Percentiles rank a stretch among this genome's conserved stretches.
phyloP scores from a whole-genome alignment of 2,329 filamentous ascomycete genomes.

The Chalaropsis thielavioides region DNA sequence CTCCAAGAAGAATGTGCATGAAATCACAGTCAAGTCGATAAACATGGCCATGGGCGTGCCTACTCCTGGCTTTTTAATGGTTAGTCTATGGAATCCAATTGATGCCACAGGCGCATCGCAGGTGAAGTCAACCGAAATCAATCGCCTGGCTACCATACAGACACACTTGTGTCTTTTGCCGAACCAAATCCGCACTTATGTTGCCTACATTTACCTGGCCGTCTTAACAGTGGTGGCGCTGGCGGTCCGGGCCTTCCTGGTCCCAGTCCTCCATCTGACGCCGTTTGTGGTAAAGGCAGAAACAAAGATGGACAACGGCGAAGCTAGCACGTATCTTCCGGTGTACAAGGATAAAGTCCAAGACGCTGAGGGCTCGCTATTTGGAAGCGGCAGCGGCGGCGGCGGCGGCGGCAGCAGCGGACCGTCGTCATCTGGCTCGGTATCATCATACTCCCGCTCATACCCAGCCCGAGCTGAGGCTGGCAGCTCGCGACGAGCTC shows the following conservation, averaged over 20 bases:
- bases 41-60: constrained; percentile 95
- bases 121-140: constrained; percentile 14
- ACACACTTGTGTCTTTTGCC: constrained; percentile 84
- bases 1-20: constrained; percentile 49
- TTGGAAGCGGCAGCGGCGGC: constrained; percentile 20
- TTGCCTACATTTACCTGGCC: constrained; percentile 57
- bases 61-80: constrained; percentile 71
- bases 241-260: constrained; percentile 39
- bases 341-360: constrained; percentile 40
- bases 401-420: constrained; percentile 19
- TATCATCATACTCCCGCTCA: constrained; percentile 18
- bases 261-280: constrained; percentile 39
- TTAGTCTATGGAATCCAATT: constrained; percentile 86
- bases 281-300: constrained; percentile 36
- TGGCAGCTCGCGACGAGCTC: constrained; percentile 20
- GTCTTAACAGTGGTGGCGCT: constrained; percentile 38
- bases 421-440: constrained; percentile 18
- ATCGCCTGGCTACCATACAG: constrained; percentile 51
- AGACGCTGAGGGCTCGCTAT: constrained; percentile 26
- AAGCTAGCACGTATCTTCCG: constrained; percentile 28
- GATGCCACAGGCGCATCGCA: constrained; percentile 28
- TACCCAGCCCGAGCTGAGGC: constrained; percentile 16
- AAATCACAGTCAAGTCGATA: constrained; percentile 91
- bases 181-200: constrained; percentile 71
- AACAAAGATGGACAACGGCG: constrained; percentile 20